Percentiles rank a stretch among this genome's conserved stretches.
Evolutionary conservation across 2,329 filamentous ascomycete genomes (phyloP).

Genomic region (Lanzia echinophila): DNA sequence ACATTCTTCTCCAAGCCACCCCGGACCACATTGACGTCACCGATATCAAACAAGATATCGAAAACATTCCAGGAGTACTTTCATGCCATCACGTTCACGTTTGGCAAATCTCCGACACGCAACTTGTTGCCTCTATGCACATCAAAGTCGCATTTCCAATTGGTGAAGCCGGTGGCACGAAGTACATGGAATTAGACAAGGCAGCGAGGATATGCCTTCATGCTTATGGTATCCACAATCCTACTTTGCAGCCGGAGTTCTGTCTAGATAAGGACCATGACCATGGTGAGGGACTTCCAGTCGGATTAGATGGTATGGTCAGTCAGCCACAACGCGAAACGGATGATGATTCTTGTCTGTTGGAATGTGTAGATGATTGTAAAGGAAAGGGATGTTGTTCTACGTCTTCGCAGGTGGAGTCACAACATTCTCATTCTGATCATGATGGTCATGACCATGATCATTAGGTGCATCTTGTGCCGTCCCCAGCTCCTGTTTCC

Average conservation of each 20-base stretch:
- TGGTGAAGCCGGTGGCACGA: slow-evolving; percentile 66
- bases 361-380: slow-evolving; percentile 31
- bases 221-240: slow-evolving; percentile 92
- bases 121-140: slow-evolving; percentile 87
- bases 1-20: slow-evolving; percentile 90
- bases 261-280: slow-evolving; percentile 43
- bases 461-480: too few species aligned
- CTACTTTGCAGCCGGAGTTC: slow-evolving; percentile 95
- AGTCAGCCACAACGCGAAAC: slow-evolving; percentile 21
- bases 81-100: slow-evolving; percentile 95
- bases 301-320: slow-evolving; percentile 24
- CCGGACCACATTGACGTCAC: slow-evolving; percentile 82
- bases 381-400: slow-evolving; percentile 30
- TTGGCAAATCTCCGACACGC: slow-evolving; percentile 94
- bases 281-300: slow-evolving; percentile 17
- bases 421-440: slow-evolving; percentile 24
- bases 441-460: slow-evolving; percentile 28
- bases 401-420: slow-evolving; percentile 16
- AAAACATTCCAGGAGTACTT: slow-evolving; percentile 74
- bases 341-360: slow-evolving; percentile 26
- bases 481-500: too few species aligned
- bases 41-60: slow-evolving; percentile 88
- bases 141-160: slow-evolving; percentile 89
- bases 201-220: slow-evolving; percentile 84
- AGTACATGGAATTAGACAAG: slow-evolving; percentile 86